phyloP scores from a whole-genome alignment of 2,329 filamentous ascomycete genomes.

The Xylariomycetidae sp. region DNA sequence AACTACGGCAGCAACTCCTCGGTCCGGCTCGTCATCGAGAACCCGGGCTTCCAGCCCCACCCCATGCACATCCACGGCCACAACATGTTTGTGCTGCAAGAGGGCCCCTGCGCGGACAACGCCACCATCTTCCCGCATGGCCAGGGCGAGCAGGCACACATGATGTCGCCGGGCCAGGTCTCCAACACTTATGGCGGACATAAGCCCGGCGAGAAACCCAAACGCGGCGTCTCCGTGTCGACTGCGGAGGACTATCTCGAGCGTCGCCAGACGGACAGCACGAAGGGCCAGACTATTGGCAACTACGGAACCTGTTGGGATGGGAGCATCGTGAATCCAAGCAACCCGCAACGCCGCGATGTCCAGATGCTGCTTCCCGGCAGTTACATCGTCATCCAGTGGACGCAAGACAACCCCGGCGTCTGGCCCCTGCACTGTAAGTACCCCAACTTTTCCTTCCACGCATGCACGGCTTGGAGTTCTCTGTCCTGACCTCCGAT shows the following conservation, averaged over 20 bases:
- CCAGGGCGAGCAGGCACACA: slow-evolving; percentile 3
- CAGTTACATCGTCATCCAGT: slow-evolving; percentile 29
- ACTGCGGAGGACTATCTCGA: neutral
- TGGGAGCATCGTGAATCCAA: slow-evolving; percentile 18
- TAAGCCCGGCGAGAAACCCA: neutral
- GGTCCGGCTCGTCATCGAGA: slow-evolving; percentile 25
- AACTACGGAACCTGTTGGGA: slow-evolving; percentile 16
- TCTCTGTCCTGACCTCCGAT: no score
- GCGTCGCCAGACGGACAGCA: neutral
- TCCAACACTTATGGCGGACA: slow-evolving; percentile 5
- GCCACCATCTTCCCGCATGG: slow-evolving; percentile 10
- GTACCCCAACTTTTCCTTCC: neutral
- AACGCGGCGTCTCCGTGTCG: neutral
- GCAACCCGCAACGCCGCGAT: slow-evolving; percentile 33
- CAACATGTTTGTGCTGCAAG: slow-evolving; percentile 38
- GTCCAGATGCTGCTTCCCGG: slow-evolving; percentile 27
- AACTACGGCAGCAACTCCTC: slow-evolving; percentile 17
- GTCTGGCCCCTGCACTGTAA: slow-evolving; percentile 27
- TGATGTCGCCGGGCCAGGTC: slow-evolving; percentile 8
- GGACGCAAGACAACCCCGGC: slow-evolving; percentile 30
- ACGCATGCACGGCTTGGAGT: slow-evolving; percentile 1
- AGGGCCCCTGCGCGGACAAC: slow-evolving; percentile 19
- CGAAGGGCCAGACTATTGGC: slow-evolving; percentile 4
- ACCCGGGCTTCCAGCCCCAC: slow-evolving; percentile 26
- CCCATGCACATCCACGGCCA: slow-evolving; percentile 46